Evolutionary conservation across 2,329 filamentous ascomycete genomes (phyloP).

Genomic region (Colletotrichum sp.): DNA sequence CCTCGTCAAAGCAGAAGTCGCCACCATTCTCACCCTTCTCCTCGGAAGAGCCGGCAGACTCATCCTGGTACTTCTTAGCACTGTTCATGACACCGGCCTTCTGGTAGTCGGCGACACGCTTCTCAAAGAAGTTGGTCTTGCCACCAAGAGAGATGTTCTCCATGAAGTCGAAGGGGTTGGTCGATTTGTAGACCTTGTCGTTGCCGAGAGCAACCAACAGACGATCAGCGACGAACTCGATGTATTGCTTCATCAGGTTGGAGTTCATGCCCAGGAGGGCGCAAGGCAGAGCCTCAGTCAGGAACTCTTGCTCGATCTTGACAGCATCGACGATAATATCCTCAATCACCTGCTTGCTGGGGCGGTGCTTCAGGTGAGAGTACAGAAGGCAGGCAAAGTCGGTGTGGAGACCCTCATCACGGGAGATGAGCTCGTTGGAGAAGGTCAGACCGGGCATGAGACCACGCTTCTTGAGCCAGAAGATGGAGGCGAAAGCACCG

Average conservation of each 20-base stretch:
- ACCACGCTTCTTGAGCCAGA: conserved; percentile 99
- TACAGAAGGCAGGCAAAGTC: conserved; percentile 98
- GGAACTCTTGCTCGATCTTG: conserved; percentile 93
- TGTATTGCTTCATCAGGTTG: conserved; percentile 98
- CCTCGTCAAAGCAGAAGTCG: conserved; percentile 93
- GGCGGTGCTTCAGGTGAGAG: conserved; percentile 95
- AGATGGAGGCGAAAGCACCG: conserved; percentile 97
- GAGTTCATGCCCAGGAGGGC: conserved; percentile 97
- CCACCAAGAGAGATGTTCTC: conserved; percentile 98
- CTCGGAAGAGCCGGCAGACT: conserved; percentile 45
- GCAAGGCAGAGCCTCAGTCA: conserved; percentile 92
- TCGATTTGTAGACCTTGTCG: conserved; percentile 87
- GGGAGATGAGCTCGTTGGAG: conserved; percentile 99
- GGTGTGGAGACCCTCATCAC: conserved; percentile 98
- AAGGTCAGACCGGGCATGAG: conserved; percentile 98
- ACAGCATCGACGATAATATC: conserved; percentile 95
- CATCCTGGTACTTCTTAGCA: conserved; percentile 73
- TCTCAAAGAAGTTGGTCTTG: conserved; percentile 99
- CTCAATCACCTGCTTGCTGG: conserved; percentile 79
- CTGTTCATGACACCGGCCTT: conserved; percentile 98
- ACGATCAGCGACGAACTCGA: conserved; percentile 98
- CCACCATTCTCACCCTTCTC: conserved; percentile 66
- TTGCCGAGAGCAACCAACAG: conserved; percentile 93
- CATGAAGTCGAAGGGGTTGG: conserved; percentile 99
- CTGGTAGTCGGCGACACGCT: conserved; percentile 99